Percentiles rank a stretch among this genome's conserved stretches.
phyloP scores from a whole-genome alignment of 768 basidiomycete species.

The Tricholoma matsutake region DNA sequence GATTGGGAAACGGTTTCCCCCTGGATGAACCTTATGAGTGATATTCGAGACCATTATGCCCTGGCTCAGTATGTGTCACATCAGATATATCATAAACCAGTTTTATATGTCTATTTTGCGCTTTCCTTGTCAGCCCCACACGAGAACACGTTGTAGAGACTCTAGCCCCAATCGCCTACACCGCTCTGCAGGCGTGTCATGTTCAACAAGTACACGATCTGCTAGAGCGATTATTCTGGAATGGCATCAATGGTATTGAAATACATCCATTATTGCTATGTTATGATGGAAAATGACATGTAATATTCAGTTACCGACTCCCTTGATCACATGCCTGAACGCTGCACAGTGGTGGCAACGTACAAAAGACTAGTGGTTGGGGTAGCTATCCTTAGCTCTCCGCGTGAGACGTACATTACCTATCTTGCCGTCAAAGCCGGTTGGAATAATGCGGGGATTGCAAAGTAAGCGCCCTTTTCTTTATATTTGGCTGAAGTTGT shows the following conservation, averaged over 20 bases:
- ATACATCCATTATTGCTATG: neutral
- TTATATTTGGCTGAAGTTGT: conserved; percentile 4
- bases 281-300: neutral
- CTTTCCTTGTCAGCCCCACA: conserved; percentile 44
- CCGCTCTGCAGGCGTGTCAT: conserved; percentile 55
- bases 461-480: conserved; percentile 45
- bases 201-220: conserved; percentile 71
- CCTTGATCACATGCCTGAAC: conserved; percentile 64
- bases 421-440: conserved; percentile 76
- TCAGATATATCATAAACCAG: neutral
- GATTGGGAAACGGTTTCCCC: conserved; percentile 73
- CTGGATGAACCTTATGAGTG: conserved; percentile 75
- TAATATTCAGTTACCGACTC: conserved; percentile 58
- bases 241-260: conserved; percentile 67
- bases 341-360: conserved; percentile 70
- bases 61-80: conserved; percentile 52
- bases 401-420: conserved; percentile 79
- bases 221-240: conserved; percentile 68
- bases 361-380: conserved; percentile 75
- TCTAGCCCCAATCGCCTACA: conserved; percentile 59
- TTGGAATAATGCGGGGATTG: conserved; percentile 79
- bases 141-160: conserved; percentile 41
- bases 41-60: conserved; percentile 62
- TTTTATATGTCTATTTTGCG: neutral
- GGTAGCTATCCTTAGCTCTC: conserved; percentile 71